phyloP scores from a whole-genome alignment of 2,329 filamentous ascomycete genomes.

The Venturia oleaginea region DNA sequence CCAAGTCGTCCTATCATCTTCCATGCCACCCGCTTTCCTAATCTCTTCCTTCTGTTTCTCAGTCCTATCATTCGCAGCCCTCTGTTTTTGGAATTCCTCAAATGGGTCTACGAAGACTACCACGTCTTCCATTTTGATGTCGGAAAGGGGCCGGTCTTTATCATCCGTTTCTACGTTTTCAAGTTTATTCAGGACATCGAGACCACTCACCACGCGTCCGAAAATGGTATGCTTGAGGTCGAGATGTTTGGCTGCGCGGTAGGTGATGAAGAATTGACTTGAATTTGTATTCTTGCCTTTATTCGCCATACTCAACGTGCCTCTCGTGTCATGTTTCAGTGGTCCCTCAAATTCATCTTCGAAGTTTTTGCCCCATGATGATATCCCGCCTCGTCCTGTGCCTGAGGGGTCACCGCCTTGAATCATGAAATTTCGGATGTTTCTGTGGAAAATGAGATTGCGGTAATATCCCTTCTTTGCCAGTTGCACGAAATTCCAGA shows the following conservation, averaged over 20 bases:
- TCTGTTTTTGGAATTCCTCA: slow-evolving; percentile 75
- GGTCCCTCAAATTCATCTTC: slow-evolving; percentile 89
- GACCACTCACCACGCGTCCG: slow-evolving; percentile 69
- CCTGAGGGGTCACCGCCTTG: slow-evolving; percentile 93
- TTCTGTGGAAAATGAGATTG: slow-evolving; percentile 77
- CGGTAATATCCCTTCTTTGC: slow-evolving; percentile 87
- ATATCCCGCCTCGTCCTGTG: slow-evolving; percentile 80
- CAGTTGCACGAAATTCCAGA: slow-evolving; percentile 92
- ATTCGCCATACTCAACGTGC: slow-evolving; percentile 89
- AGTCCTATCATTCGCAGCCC: slow-evolving; percentile 43
- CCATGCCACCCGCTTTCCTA: slow-evolving; percentile 58
- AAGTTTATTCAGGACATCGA: slow-evolving; percentile 62
- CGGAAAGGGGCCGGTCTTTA: slow-evolving; percentile 64
- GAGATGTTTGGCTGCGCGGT: slow-evolving; percentile 73
- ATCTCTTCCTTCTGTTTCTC: slow-evolving; percentile 57
- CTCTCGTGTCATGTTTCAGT: slow-evolving; percentile 69
- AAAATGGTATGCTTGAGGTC: slow-evolving; percentile 98
- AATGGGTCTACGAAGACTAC: slow-evolving; percentile 91
- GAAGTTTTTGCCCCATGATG: slow-evolving; percentile 92
- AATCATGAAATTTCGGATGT: slow-evolving; percentile 95
- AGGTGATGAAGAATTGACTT: slow-evolving; percentile 90
- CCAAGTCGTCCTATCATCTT: slow-evolving; percentile 90
- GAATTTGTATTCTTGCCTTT: slow-evolving; percentile 98
- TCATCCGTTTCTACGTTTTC: slow-evolving; percentile 68
- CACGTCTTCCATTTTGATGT: slow-evolving; percentile 73